Evolutionary conservation across 2,329 filamentous ascomycete species (phyloP), one percentile per base, ranked within the genome.

Genomic region (Fusarium poae): DNA sequence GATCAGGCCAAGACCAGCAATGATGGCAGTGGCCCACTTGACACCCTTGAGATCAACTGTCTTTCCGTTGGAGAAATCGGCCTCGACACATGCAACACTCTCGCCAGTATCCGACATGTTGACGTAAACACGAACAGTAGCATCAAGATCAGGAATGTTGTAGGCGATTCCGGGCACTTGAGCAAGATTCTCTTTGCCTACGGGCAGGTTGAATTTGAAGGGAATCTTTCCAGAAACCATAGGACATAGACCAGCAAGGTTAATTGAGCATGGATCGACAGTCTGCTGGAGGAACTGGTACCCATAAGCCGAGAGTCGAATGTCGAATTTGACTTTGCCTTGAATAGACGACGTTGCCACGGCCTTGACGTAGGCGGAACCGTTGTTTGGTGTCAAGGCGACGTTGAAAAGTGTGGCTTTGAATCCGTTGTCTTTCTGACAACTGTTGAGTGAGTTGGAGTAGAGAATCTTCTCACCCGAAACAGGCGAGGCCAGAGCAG

Each of bases 391-490:
- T 3, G 90, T 93, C 80, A 92, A 93, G 68, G 88, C 82, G 78
- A 97, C 91, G 73, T 97, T 91, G 87, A 97, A 97, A 62, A 96
- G 86, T 73, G 91, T 94, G 73, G 94, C 94, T 6, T 92, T 92
- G 80, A 97, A 97, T 76, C 89, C 90, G 29, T 92, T 95, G 80
- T 95, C 91, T 62, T 89, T 84, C 84, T 94, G 92, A 81, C 94
- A 97, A 46, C 91, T 87, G 79, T 92, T 94, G 72, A 97, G 86
- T 27, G 94, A 97, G 77, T 87, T 92, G 57, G 94, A 96, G 74
- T 90, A 85, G 75, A 98, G 91, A 76, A 93, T 83, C 68, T 85
- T 86, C 76, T 88, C 84, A 67, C 88, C 91, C 61, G 87, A 75
- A 20, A 83, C 85, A 62, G 86, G 80, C 52, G 86, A 77, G 37